phyloP scores from a whole-genome alignment of 306 rosid genomes.

The Delonix regia region DNA sequence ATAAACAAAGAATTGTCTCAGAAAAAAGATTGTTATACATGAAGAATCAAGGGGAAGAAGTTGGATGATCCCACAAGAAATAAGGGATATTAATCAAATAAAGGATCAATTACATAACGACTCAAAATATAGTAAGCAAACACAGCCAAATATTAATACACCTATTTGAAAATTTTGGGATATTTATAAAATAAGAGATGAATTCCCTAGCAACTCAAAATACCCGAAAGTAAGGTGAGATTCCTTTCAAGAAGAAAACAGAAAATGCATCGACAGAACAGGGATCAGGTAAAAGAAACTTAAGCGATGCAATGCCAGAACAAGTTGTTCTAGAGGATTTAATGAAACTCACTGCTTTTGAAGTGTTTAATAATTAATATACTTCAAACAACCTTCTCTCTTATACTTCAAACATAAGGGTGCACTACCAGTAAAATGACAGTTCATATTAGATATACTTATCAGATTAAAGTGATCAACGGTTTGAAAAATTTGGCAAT shows the following conservation, averaged over 20 bases:
- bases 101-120: neutral
- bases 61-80: neutral
- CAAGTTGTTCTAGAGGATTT: neutral
- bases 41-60: neutral
- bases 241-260: neutral
- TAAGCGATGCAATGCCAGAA: neutral
- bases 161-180: neutral
- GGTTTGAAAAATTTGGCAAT: neutral
- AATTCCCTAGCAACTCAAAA: neutral
- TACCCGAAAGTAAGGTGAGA: neutral
- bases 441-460: neutral
- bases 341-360: neutral
- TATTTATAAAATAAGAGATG: neutral
- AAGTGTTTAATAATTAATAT: neutral
- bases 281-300: neutral
- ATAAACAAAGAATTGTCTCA: conserved; percentile 6
- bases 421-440: neutral
- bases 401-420: neutral
- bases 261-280: neutral
- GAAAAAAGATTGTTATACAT: neutral
- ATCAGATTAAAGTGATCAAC: neutral
- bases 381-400: neutral
- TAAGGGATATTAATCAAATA: neutral
- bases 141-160: neutral
- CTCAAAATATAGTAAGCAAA: conserved; percentile 7